A percentile compares a stretch with the other conserved stretches of the same genome.
These are phyloP conservation scores for Rauvolfia tetraphylla DNA, from an alignment of 257 asterid species.

Conservation along the genomic window DNA sequence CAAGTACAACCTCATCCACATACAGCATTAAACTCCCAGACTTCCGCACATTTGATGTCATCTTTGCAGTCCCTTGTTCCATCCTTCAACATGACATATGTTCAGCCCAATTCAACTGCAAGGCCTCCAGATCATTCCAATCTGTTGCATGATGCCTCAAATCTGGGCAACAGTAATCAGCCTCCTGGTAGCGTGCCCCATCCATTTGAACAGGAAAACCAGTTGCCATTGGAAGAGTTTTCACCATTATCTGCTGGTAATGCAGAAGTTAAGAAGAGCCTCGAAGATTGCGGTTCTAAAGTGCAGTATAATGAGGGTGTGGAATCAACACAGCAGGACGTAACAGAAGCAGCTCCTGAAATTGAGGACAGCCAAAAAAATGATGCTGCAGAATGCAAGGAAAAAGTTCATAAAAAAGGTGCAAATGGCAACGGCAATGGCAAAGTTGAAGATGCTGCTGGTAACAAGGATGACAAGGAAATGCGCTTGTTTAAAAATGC, in stretches of 20 bases:
- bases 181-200: conserved; percentile 20
- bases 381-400: conserved; percentile 26
- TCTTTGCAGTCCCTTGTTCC: conserved; percentile 29
- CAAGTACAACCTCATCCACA: conserved; percentile 29
- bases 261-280: conserved; percentile 20
- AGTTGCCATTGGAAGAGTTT: conserved; percentile 30
- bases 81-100: conserved; percentile 13
- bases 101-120: conserved; percentile 25
- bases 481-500: conserved; percentile 76
- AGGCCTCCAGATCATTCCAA: conserved; percentile 28
- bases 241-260: conserved; percentile 30
- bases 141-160: conserved; percentile 30
- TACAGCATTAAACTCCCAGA: conserved; percentile 30
- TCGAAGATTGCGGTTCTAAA: conserved; percentile 18
- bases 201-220: conserved; percentile 32
- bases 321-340: conserved; percentile 19
- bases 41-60: conserved; percentile 24
- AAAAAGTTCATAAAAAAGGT: conserved; percentile 31
- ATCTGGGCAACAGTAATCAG: conserved; percentile 26
- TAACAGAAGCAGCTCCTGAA: conserved; percentile 7
- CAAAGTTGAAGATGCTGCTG: conserved; percentile 46
- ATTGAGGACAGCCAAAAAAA: neutral
- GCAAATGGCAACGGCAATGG: conserved; percentile 38
- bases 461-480: conserved; percentile 71
- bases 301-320: conserved; percentile 28